Evolutionary conservation across 2,329 filamentous ascomycete species (phyloP).

Genomic region (Colletotrichum sp.): DNA sequence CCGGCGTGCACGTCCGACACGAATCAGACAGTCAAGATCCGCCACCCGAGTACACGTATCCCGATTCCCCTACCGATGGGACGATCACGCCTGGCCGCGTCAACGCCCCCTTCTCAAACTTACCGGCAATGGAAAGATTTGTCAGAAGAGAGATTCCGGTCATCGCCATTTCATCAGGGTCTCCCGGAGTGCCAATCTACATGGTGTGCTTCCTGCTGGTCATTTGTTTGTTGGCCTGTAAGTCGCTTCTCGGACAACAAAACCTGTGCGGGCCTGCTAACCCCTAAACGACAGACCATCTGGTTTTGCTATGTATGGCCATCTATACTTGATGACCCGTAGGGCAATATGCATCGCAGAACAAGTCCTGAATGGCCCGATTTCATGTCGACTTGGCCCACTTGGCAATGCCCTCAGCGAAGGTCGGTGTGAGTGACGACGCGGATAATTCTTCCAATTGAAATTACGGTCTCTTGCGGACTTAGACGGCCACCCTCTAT

Average conservation of each 20-base stretch:
- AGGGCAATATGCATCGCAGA: neutral
- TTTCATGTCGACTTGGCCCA: neutral
- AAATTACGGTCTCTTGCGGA: neutral
- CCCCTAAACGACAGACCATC: neutral
- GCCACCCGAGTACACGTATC: neutral
- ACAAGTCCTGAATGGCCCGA: neutral
- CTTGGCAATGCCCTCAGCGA: neutral
- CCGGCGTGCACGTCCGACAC: neutral
- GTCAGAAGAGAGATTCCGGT: neutral
- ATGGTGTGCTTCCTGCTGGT: neutral
- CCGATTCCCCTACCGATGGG: neutral
- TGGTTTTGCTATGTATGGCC: neutral
- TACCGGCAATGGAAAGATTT: neutral
- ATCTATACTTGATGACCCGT: neutral
- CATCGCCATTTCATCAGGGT: neutral
- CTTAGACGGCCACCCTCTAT: rapidly evolving
- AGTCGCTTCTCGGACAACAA: neutral
- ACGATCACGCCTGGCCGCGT: neutral
- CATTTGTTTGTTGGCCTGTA: neutral
- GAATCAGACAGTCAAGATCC: neutral
- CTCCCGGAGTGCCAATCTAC: neutral
- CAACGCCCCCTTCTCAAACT: neutral
- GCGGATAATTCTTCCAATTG: neutral
- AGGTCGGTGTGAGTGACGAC: neutral
- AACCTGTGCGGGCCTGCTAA: neutral